Conservation (phyloP, 495 filamentous ascomycete genomes). For the Parathielavia appendiculata region DNA sequence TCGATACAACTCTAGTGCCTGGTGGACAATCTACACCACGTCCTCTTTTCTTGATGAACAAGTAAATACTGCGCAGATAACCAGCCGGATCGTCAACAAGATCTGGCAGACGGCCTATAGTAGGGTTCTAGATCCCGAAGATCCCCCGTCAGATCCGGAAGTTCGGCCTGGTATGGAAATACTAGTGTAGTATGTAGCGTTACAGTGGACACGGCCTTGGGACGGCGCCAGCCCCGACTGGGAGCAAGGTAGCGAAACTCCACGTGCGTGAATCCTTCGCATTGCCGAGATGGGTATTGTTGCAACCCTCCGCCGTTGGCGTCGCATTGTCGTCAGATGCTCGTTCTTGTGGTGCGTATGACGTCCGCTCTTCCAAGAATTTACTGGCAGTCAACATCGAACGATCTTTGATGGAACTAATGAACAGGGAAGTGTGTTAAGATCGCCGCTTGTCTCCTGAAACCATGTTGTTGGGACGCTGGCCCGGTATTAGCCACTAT, state of each 20-base stretch:
- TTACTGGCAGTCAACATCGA: conserved; percentile 7
- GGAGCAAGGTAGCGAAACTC: conserved; percentile 11
- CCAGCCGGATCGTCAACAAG: no score
- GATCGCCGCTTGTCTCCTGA: conserved; percentile 26
- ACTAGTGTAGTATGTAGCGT: neutral
- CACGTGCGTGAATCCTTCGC: conserved; percentile 14
- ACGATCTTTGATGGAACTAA: conserved; percentile 19
- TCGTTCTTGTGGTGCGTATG: neutral
- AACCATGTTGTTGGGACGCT: conserved; percentile 18
- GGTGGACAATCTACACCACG: no score
- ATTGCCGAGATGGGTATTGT: conserved; percentile 10
- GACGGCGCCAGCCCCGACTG: conserved; percentile 3
- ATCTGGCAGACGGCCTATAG: neutral
- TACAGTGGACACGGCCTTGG: neutral
- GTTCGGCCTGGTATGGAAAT: neutral
- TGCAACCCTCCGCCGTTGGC: conserved; percentile 11
- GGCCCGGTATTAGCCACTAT: neutral
- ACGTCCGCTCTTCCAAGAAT: neutral
- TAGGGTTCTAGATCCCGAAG: neutral
- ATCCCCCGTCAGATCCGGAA: conserved; percentile 7
- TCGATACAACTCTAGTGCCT: no score
- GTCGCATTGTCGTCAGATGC: conserved; percentile 3
- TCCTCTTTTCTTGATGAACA: no score
- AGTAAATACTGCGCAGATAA: no score
- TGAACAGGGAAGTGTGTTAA: conserved; percentile 25